Evolutionary conservation across 2,329 filamentous ascomycete genomes (phyloP), one percentile per base, ranked within the genome.

Genomic region (Sphaerostilbella broomeana): DNA sequence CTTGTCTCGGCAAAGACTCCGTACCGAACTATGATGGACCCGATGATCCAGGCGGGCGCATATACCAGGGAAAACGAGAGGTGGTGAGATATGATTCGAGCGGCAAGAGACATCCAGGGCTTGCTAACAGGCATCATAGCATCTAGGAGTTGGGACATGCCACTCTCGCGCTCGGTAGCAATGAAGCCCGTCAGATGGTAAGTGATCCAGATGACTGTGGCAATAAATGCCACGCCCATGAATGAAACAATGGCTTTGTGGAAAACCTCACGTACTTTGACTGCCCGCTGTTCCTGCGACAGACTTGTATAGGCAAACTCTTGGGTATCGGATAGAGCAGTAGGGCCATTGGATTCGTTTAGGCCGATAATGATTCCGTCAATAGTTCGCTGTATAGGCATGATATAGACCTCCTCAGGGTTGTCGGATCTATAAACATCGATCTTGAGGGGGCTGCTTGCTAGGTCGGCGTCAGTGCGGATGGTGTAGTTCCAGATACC

Each of bases 101-200:
- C 81, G 16, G 79, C 76, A 61, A 90, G 86, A 8, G 84, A 79
- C 53, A 86, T 72, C 86, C 86, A 94, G 29, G 76, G 68, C 34
- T 72, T 72, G 39, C 73, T 72, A 40, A 85, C 85, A 1, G 86
- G 83, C 70, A 92, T 89, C 86, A 94, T 95, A 39, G 86, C 83
- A 61, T 95, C 89, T 29, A 95, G 78, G 19, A 95, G 69, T 47
- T 88, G 85, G 4, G 86, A 86, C 75, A 95, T 92, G 42, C 88
- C 89, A 12, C 79, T 70, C 64, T 95, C 89, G 40, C 89, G 72
- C 62, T 95, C 89, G 2, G 81, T 79, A 6, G 89, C 88, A 57
- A 94, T 81, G 51, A 89, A 79, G 7, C 89, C 89, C 0, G 86
- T 86, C 41, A 94, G 69, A 53, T 95, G 88, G 57, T 95, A 95